These are phyloP conservation scores for Yamadazyma siamensis DNA, from an alignment of 1,139 yeast species.

Conservation along the genomic window DNA sequence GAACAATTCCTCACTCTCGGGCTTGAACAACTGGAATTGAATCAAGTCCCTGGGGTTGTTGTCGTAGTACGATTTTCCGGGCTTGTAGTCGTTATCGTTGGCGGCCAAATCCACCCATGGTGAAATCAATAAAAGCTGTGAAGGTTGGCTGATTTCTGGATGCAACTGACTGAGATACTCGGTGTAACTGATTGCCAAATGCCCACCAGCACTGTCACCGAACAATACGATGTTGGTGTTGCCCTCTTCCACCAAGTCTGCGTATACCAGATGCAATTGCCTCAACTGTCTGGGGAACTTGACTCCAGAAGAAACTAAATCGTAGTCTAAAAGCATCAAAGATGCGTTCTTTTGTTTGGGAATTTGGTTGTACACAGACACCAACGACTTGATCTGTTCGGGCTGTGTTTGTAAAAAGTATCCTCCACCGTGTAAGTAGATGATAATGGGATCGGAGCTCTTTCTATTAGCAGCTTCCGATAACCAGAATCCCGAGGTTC, in stretches of 20 bases:
- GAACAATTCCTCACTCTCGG: constrained; percentile 4
- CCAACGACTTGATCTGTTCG: constrained; percentile 28
- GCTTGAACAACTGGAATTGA: constrained; percentile 10
- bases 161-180: constrained; percentile 22
- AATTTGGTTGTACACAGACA: constrained; percentile 28
- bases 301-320: constrained; percentile 29
- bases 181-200: constrained; percentile 27
- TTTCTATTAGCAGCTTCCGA: constrained; percentile 25
- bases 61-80: constrained; percentile 36
- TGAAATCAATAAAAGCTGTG: constrained; percentile 29
- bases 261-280: constrained; percentile 32
- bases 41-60: constrained; percentile 32
- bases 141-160: constrained; percentile 23
- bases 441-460: constrained; percentile 30
- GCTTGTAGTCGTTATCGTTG: constrained; percentile 9
- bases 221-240: constrained; percentile 28
- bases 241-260: constrained; percentile 25
- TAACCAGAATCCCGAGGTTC: constrained; percentile 36
- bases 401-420: constrained; percentile 34
- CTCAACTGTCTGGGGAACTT: constrained; percentile 34
- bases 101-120: constrained; percentile 34
- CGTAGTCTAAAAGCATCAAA: constrained; percentile 37
- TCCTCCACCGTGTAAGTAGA: constrained; percentile 46
- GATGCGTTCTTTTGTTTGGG: constrained; percentile 27
- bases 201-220: constrained; percentile 47